These are phyloP conservation scores for Cladobotryum protrusum DNA, from an alignment of 2,329 filamentous ascomycete species.

Conservation along the genomic window DNA sequence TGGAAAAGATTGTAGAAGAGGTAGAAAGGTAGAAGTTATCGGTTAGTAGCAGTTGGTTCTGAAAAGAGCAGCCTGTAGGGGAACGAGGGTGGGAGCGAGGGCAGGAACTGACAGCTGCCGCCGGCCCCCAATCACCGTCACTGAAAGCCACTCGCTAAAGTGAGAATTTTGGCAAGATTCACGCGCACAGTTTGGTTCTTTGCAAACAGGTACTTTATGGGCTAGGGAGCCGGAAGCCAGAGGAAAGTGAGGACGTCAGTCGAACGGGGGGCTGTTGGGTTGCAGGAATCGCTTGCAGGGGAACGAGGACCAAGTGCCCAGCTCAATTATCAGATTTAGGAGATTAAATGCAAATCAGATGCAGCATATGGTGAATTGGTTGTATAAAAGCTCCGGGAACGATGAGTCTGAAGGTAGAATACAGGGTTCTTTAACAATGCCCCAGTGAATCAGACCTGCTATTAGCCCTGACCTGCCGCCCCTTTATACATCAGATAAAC, in stretches of 20 bases:
- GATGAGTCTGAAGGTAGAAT: too few relatives aligned
- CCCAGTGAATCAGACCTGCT: neutral
- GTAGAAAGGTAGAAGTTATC: constrained; percentile 9
- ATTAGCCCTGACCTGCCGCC: too few relatives aligned
- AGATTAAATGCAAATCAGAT: too few relatives aligned
- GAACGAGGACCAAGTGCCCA: neutral
- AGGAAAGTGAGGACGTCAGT: neutral
- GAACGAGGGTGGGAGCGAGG: constrained; percentile 10
- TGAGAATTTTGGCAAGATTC: constrained; percentile 19
- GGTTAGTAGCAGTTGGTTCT: neutral
- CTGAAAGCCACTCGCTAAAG: constrained; percentile 9
- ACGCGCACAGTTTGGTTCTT: neutral
- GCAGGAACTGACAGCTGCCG: constrained; percentile 23
- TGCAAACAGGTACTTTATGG: neutral
- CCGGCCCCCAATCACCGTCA: constrained; percentile 8
- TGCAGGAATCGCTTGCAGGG: neutral
- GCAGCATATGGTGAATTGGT: neutral
- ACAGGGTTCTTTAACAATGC: too few relatives aligned
- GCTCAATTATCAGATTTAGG: neutral
- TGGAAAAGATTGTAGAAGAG: constrained; percentile 12
- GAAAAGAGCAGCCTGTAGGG: constrained; percentile 12
- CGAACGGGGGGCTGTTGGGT: neutral
- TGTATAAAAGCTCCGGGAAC: neutral
- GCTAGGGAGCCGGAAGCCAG: neutral
- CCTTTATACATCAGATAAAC: too few relatives aligned